Evolutionary conservation across 495 filamentous ascomycete genomes (phyloP).

Genomic region (Cryomyces antarcticus): DNA sequence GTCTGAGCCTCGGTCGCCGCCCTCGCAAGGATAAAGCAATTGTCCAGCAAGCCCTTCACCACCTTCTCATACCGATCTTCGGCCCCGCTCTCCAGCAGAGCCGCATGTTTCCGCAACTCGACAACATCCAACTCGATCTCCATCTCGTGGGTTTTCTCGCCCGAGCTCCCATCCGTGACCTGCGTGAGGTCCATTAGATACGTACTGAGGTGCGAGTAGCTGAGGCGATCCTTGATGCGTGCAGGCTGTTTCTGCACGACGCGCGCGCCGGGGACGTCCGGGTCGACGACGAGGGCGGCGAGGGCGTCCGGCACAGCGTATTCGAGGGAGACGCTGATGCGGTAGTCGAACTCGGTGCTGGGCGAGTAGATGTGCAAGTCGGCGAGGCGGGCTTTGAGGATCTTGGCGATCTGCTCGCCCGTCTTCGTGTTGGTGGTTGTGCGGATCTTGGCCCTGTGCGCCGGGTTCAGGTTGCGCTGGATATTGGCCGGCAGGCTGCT

Average conservation of each 20-base stretch:
- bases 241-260: constrained; percentile 22
- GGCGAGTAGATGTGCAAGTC: constrained; percentile 69
- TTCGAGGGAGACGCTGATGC: constrained; percentile 82
- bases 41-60: constrained; percentile 67
- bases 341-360: constrained; percentile 51
- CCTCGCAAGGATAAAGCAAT: constrained; percentile 14
- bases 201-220: constrained; percentile 52
- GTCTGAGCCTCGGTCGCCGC: too few relatives aligned
- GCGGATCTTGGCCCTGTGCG: constrained; percentile 40
- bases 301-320: constrained; percentile 45
- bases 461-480: constrained; percentile 21
- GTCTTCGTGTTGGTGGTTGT: constrained; percentile 59
- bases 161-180: constrained; percentile 30
- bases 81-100: constrained; percentile 30
- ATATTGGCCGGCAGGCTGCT: constrained; percentile 26
- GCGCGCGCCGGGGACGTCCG: constrained; percentile 20
- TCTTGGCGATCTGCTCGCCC: constrained; percentile 52
- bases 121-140: constrained; percentile 62
- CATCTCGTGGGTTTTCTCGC: constrained; percentile 58
- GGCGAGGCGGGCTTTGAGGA: constrained; percentile 71
- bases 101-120: constrained; percentile 49
- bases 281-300: constrained; percentile 26
- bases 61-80: constrained; percentile 48
- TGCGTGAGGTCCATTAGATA: constrained; percentile 86
- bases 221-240: constrained; percentile 71